phyloP scores from a whole-genome alignment of 2,329 filamentous ascomycete genomes.

The Paraphoma chrysanthemicola region DNA sequence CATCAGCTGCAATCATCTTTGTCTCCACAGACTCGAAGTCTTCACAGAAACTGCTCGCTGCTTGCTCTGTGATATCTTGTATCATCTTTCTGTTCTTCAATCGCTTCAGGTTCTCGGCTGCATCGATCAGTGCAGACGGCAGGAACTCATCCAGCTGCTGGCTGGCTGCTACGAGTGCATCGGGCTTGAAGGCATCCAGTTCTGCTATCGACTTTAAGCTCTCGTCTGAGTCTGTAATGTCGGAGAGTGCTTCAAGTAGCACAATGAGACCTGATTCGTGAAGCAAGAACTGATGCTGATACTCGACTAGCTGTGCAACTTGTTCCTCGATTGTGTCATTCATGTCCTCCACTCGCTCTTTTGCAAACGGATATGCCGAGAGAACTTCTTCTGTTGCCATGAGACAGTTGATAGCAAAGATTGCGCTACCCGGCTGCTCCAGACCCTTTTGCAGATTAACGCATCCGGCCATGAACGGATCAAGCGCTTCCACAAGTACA shows the following conservation, averaged over 20 bases:
- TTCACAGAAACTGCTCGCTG: constrained; percentile 81
- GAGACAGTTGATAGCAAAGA: constrained; percentile 78
- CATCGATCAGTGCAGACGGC: constrained; percentile 91
- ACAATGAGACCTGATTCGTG: constrained; percentile 74
- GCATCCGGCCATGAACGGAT: constrained; percentile 83
- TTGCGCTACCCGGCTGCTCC: constrained; percentile 64
- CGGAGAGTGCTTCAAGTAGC: constrained; percentile 66
- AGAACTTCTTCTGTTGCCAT: constrained; percentile 65
- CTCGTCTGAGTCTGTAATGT: constrained; percentile 50
- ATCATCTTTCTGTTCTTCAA: constrained; percentile 76
- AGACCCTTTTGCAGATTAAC: constrained; percentile 71
- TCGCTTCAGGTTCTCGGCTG: constrained; percentile 77
- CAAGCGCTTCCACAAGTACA: constrained; percentile 79
- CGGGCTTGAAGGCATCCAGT: constrained; percentile 65
- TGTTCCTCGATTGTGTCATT: constrained; percentile 63
- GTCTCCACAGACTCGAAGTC: constrained; percentile 79
- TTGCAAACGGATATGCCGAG: constrained; percentile 69
- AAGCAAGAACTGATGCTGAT: constrained; percentile 76
- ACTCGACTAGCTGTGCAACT: constrained; percentile 65
- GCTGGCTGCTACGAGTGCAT: constrained; percentile 70
- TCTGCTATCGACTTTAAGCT: constrained; percentile 63
- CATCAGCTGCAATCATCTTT: constrained; percentile 66
- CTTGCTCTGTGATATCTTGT: constrained; percentile 79
- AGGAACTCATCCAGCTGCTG: constrained; percentile 88
- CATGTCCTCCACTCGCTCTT: constrained; percentile 62